These are phyloP conservation scores for Crithidia bombi DNA, from an alignment of 208 protist genomes.

Conservation along the genomic window DNA sequence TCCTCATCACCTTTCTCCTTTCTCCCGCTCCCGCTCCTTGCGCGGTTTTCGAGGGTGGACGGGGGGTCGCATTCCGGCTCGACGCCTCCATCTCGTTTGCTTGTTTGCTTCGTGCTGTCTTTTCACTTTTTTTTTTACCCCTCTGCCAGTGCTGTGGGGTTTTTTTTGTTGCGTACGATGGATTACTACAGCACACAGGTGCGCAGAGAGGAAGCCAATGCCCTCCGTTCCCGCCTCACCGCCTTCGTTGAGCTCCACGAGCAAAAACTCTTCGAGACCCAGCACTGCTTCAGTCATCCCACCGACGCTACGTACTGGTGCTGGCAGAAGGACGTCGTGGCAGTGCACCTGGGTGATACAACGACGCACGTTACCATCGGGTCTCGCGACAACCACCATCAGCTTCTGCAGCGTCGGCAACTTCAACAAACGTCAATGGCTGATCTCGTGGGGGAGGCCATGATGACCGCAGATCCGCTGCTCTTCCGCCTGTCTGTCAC, in stretches of 20 bases:
- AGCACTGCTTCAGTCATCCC: slow-evolving; percentile 51
- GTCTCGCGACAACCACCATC: slow-evolving; percentile 2
- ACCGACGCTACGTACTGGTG: slow-evolving; percentile 63
- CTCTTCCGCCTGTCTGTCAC: slow-evolving; percentile 51
- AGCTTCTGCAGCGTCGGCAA: slow-evolving; percentile 23
- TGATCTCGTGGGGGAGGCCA: slow-evolving; percentile 36
- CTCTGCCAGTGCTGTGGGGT: neutral
- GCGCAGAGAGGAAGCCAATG: slow-evolving; percentile 18
- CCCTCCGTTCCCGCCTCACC: slow-evolving; percentile 35
- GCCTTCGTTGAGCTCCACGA: slow-evolving; percentile 58
- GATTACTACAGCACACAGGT: slow-evolving; percentile 30
- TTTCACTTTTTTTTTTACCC: neutral
- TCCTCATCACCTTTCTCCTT: no score
- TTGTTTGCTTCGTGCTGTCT: neutral
- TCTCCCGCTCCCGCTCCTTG: no score
- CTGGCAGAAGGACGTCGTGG: slow-evolving; percentile 38
- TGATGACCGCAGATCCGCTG: slow-evolving; percentile 38
- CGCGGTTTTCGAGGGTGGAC: no score
- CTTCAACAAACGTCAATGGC: slow-evolving; percentile 42
- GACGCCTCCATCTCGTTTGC: neutral
- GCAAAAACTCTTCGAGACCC: slow-evolving; percentile 53
- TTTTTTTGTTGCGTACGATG: slow-evolving; percentile 3
- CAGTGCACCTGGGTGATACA: slow-evolving; percentile 35
- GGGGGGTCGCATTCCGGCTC: no score
- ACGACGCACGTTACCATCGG: slow-evolving; percentile 5